Evolutionary conservation across 352 stramenopile species (phyloP).

Genomic region (Phytophthora cryptogea): DNA sequence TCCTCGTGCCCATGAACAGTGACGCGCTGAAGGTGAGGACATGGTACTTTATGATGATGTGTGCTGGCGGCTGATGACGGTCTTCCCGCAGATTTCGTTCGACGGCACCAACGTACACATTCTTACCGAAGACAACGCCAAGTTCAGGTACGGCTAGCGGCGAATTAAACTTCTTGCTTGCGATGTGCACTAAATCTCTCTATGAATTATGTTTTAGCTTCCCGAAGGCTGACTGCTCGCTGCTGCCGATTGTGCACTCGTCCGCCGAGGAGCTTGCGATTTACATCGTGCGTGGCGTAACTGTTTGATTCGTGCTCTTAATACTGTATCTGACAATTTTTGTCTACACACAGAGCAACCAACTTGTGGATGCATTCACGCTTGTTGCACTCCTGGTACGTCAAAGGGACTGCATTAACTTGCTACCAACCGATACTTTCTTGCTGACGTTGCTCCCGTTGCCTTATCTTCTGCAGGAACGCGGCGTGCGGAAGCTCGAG

Average conservation of each 20-base stretch:
- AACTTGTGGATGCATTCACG: conserved; percentile 86
- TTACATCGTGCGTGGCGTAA: conserved; percentile 83
- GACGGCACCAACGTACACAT: conserved; percentile 90
- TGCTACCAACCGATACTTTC: background rate
- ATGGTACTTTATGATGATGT: background rate
- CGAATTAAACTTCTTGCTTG: background rate
- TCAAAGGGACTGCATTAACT: background rate
- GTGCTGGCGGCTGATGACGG: conserved; percentile 1
- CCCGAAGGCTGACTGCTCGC: conserved; percentile 93
- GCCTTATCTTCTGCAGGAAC: conserved; percentile 42
- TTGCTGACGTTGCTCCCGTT: background rate
- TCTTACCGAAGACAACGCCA: conserved; percentile 93
- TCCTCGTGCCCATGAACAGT: conserved; percentile 96
- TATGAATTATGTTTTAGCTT: conserved; percentile 59
- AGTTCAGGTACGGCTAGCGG: conserved; percentile 73
- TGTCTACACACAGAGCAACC: conserved; percentile 65
- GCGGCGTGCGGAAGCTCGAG: conserved; percentile 89
- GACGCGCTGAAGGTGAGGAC: conserved; percentile 86
- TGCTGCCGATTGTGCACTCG: conserved; percentile 97
- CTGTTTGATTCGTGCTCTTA: background rate
- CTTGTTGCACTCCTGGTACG: conserved; percentile 70
- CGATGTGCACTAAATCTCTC: background rate
- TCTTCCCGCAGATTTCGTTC: conserved; percentile 69
- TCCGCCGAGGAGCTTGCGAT: conserved; percentile 96
- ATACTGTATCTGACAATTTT: background rate